These are phyloP conservation scores for Exophiala lecanii-corni DNA, from an alignment of 2,329 filamentous ascomycete species.

Conservation along the genomic window DNA sequence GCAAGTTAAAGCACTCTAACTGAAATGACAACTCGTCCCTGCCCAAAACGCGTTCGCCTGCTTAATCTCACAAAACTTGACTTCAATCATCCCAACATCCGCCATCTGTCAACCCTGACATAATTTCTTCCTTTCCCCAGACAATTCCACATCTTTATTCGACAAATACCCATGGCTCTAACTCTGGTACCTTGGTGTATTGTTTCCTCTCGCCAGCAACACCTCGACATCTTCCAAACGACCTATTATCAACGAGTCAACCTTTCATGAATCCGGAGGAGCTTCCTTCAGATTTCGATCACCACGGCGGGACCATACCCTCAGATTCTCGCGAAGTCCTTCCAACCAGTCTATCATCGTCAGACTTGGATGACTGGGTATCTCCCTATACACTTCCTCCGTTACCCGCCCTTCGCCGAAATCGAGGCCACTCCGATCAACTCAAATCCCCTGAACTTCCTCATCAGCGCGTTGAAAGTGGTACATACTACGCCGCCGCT, in stretches of 20 bases:
- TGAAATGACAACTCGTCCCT: neutral
- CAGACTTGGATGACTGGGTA: conserved; percentile 25
- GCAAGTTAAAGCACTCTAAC: no score
- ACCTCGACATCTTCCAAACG: conserved; percentile 5
- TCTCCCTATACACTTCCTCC: conserved; percentile 26
- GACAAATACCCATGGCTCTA: neutral
- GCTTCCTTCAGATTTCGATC: conserved; percentile 10
- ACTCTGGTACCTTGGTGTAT: conserved; percentile 2
- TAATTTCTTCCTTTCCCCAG: neutral
- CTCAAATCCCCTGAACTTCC: conserved; percentile 20
- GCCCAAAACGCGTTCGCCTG: neutral
- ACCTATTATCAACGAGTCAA: conserved; percentile 7
- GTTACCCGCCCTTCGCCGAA: conserved; percentile 21
- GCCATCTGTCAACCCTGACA: neutral
- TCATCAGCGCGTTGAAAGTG: conserved; percentile 43
- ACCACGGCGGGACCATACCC: neutral
- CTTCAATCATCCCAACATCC: neutral
- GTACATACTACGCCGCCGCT: conserved; percentile 65
- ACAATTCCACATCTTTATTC: neutral
- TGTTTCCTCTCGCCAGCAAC: conserved; percentile 2
- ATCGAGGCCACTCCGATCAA: conserved; percentile 14
- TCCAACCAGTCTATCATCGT: conserved; percentile 16
- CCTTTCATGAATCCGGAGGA: conserved; percentile 26
- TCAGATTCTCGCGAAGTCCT: neutral
- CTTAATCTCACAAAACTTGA: neutral